phyloP scores from a whole-genome alignment of 2,329 filamentous ascomycete genomes.

The Cadophora sp. region DNA sequence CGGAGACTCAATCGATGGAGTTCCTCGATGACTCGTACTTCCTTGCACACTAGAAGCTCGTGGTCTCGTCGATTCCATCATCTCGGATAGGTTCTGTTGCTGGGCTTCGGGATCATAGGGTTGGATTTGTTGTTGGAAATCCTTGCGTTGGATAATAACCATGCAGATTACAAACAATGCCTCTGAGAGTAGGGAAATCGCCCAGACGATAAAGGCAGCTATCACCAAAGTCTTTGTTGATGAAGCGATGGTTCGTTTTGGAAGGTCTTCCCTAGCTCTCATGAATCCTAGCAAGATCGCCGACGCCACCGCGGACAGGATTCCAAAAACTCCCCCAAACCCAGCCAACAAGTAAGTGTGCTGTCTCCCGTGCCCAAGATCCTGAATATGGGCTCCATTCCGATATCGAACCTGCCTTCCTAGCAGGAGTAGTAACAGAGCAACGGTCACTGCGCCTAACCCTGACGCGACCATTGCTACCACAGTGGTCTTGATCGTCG shows the following conservation, averaged over 20 bases:
- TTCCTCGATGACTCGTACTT: constrained; percentile 28
- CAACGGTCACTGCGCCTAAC: constrained; percentile 35
- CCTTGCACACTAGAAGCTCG: constrained; percentile 28
- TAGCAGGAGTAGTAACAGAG: constrained; percentile 38
- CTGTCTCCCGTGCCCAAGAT: constrained; percentile 37
- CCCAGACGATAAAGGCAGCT: constrained; percentile 43
- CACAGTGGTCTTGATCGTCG: constrained; percentile 26
- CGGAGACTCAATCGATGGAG: constrained; percentile 35
- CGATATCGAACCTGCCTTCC: constrained; percentile 41
- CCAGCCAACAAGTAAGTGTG: constrained; percentile 42
- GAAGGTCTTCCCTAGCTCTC: constrained; percentile 34
- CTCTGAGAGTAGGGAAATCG: constrained; percentile 39
- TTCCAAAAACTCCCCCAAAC: constrained; percentile 37
- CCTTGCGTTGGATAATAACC: constrained; percentile 39
- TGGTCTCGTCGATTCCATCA: constrained; percentile 32
- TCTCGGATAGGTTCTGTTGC: constrained; percentile 34
- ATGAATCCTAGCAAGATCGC: constrained; percentile 39
- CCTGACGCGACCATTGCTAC: constrained; percentile 41
- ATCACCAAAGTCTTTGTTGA: constrained; percentile 34
- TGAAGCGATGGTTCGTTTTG: constrained; percentile 32
- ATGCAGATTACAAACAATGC: constrained; percentile 42
- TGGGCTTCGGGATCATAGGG: constrained; percentile 36
- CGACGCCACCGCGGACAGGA: constrained; percentile 39
- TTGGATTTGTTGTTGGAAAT: constrained; percentile 41
- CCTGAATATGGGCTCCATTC: constrained; percentile 39